phyloP scores from a whole-genome alignment of 768 basidiomycete genomes.

The Panaeolus papilionaceus region DNA sequence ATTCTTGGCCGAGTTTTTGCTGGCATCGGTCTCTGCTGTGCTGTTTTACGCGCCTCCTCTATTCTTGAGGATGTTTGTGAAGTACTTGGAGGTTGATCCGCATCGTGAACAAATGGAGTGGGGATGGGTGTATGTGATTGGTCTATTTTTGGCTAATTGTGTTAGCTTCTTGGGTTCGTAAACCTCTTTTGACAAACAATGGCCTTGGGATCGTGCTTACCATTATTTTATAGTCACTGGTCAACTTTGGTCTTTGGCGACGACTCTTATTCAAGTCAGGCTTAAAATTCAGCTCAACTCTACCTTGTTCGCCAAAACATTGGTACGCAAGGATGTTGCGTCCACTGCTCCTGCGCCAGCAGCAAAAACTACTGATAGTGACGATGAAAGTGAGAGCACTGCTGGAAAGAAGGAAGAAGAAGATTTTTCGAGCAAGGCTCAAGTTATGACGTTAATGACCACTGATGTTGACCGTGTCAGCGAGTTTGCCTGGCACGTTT shows the following conservation, averaged over 20 bases:
- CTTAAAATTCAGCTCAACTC: conserved; percentile 82
- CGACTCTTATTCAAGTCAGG: conserved; percentile 72
- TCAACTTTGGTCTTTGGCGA: conserved; percentile 75
- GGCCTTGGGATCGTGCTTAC: background rate
- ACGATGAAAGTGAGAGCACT: conserved; percentile 23
- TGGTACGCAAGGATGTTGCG: conserved; percentile 82
- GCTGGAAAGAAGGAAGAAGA: conserved; percentile 48
- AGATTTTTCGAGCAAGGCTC: conserved; percentile 69
- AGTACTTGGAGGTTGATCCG: conserved; percentile 70
- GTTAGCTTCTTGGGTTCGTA: conserved; percentile 40
- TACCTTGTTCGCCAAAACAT: conserved; percentile 84
- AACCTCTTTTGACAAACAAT: background rate
- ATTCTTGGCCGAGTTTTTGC: conserved; percentile 47
- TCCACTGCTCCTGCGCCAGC: conserved; percentile 46
- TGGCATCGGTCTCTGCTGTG: conserved; percentile 63
- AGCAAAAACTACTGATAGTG: conserved; percentile 25
- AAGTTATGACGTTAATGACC: conserved; percentile 97
- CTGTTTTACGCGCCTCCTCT: conserved; percentile 70
- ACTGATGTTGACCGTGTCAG: conserved; percentile 92
- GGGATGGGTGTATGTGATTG: conserved; percentile 72
- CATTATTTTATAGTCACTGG: conserved; percentile 52
- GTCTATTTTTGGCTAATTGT: conserved; percentile 41
- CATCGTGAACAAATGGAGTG: conserved; percentile 61
- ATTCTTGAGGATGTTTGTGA: conserved; percentile 65
- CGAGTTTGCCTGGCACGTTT: conserved; percentile 83